A percentile compares a stretch with the other conserved stretches of the same genome.
Conservation (phyloP, 2,329 filamentous ascomycete species). For the Colletotrichum sansevieriae region DNA sequence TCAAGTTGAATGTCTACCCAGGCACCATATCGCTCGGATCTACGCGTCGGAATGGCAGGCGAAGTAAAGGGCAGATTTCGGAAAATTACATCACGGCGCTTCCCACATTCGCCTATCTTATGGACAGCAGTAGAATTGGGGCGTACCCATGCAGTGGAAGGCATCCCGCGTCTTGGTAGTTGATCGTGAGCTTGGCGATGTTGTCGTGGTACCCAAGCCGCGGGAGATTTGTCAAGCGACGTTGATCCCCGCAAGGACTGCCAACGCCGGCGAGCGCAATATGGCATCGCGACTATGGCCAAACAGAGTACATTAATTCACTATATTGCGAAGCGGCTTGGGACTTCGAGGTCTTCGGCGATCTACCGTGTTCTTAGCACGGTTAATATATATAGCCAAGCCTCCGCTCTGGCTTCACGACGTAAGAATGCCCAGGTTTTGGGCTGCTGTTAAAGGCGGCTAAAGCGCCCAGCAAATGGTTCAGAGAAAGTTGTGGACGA, state of each 20-base stretch:
- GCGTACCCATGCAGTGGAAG: constrained; percentile 14
- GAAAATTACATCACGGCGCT: not conserved
- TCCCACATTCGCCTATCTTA: constrained; percentile 27
- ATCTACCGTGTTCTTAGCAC: not conserved
- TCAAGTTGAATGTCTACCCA: constrained; percentile 14
- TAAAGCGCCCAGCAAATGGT: constrained; percentile 4
- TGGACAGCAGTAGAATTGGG: not conserved
- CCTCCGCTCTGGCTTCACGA: constrained; percentile 15
- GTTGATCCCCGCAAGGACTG: constrained; percentile 30
- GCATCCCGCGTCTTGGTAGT: constrained; percentile 26
- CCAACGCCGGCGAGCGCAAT: not conserved
- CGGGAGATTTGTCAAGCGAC: constrained; percentile 33
- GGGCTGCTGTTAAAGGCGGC: not conserved
- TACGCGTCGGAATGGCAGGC: constrained; percentile 1
- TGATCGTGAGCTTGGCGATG: constrained; percentile 38
- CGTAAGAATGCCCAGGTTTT: not conserved
- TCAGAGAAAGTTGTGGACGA: not conserved
- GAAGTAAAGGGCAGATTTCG: not conserved
- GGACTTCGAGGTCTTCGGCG: not conserved
- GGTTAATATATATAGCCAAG: constrained; percentile 22
- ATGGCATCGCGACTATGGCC: not conserved
- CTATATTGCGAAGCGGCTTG: not conserved
- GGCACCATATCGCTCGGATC: not conserved
- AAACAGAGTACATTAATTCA: constrained; percentile 9
- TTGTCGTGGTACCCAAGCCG: constrained; percentile 16